Conservation (phyloP, 2,329 filamentous ascomycete species). For the Aspergillus terreus region DNA sequence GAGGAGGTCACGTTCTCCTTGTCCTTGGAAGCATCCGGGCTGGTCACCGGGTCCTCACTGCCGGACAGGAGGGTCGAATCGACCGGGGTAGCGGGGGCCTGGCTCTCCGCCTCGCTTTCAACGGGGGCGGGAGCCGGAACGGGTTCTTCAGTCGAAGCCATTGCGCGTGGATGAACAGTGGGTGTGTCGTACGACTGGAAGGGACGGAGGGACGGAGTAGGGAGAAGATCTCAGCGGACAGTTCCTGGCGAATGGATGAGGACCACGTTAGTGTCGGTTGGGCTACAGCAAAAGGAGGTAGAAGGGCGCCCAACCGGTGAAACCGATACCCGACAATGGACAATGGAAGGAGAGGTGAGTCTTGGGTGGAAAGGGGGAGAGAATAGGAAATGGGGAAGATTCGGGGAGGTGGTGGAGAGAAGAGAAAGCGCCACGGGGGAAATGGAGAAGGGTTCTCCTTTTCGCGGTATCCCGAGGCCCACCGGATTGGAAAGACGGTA, state of each 20-base stretch:
- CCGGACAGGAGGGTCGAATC: slow-evolving; percentile 31
- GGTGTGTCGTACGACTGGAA: not conserved
- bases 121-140: slow-evolving; percentile 20
- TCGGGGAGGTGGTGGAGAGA: not conserved
- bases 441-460: slow-evolving; percentile 4
- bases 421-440: not conserved
- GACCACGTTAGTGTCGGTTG: slow-evolving; percentile 11
- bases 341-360: not conserved
- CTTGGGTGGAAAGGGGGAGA: not conserved
- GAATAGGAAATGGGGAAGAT: not conserved
- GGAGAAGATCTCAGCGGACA: slow-evolving; percentile 2
- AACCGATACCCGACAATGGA: not conserved
- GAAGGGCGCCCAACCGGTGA: slow-evolving; percentile 1
- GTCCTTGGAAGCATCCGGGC: slow-evolving; percentile 32
- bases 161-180: slow-evolving; percentile 11
- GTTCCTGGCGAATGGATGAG: slow-evolving; percentile 13
- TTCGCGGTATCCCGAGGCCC: slow-evolving; percentile 4
- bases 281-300: not conserved
- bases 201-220: not conserved
- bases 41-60: slow-evolving; percentile 30
- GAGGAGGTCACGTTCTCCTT: slow-evolving; percentile 32
- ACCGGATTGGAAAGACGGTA: not conserved
- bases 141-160: slow-evolving; percentile 35
- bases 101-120: slow-evolving; percentile 21
- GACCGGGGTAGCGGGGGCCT: slow-evolving; percentile 33